phyloP scores from a whole-genome alignment of 192 early-diverging fungal species.

The Mortierella antarctica region DNA sequence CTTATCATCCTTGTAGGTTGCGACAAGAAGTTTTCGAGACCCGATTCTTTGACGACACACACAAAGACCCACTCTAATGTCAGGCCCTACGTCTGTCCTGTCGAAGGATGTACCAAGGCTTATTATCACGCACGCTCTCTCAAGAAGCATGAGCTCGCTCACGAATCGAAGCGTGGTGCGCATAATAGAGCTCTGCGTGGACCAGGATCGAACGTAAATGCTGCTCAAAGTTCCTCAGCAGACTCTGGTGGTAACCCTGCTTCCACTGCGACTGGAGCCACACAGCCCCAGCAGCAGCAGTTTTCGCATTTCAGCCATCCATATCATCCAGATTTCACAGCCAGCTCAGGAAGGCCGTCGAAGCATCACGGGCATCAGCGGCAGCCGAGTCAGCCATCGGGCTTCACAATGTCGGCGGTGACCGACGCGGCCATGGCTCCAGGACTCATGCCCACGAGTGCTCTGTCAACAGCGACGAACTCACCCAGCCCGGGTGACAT shows the following conservation, averaged over 20 bases:
- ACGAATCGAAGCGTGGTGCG: conserved; percentile 46
- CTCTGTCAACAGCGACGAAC: conserved; percentile 20
- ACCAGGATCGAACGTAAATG: conserved; percentile 23
- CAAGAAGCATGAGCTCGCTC: conserved; percentile 69
- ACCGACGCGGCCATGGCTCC: conserved; percentile 9
- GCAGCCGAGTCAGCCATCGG: conserved; percentile 32
- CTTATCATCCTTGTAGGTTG: conserved; percentile 24
- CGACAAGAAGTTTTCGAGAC: conserved; percentile 60
- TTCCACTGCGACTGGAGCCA: background rate
- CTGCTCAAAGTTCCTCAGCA: conserved; percentile 6
- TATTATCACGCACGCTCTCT: conserved; percentile 73
- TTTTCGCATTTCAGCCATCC: conserved; percentile 36
- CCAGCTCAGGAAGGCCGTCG: conserved; percentile 14
- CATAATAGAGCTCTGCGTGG: conserved; percentile 38
- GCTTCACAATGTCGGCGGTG: conserved; percentile 13
- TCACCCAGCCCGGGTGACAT: conserved; percentile 28
- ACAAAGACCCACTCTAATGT: conserved; percentile 69
- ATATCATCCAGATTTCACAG: conserved; percentile 44
- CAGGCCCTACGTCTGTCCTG: conserved; percentile 64
- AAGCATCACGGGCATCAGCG: conserved; percentile 48
- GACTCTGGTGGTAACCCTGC: background rate
- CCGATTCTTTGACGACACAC: conserved; percentile 61
- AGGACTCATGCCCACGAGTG: conserved; percentile 11
- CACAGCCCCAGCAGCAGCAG: conserved; percentile 25
- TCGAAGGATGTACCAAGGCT: conserved; percentile 67